Conservation (phyloP, 2,329 filamentous ascomycete species). For the Venturia pyrina region DNA sequence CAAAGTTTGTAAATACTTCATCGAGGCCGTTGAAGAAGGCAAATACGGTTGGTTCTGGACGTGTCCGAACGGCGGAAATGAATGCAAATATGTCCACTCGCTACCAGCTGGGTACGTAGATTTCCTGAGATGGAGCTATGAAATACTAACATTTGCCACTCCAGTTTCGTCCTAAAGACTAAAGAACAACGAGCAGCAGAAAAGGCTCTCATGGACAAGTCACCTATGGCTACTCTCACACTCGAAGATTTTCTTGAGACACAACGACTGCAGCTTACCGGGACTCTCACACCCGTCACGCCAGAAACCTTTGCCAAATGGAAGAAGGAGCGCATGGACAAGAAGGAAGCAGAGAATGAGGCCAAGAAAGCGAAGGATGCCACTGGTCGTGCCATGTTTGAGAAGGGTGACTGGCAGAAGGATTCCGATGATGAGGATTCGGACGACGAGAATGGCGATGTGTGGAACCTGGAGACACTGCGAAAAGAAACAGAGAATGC, state of each 20-base stretch:
- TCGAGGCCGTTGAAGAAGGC: conserved; percentile 91
- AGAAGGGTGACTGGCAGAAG: conserved; percentile 83
- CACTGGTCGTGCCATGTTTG: conserved; percentile 88
- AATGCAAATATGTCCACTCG: conserved; percentile 98
- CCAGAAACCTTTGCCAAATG: conserved; percentile 89
- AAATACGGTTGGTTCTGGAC: conserved; percentile 99
- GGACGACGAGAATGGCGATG: conserved; percentile 49
- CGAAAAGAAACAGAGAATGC: conserved; percentile 75
- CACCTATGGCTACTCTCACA: conserved; percentile 84
- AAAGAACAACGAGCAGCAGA: conserved; percentile 94
- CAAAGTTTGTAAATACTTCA: conserved; percentile 98
- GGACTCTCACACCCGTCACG: conserved; percentile 85
- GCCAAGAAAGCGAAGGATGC: conserved; percentile 87
- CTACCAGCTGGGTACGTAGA: conserved; percentile 77
- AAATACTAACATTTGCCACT: conserved; percentile 14
- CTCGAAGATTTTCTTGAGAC: conserved; percentile 96
- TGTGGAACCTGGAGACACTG: conserved; percentile 75
- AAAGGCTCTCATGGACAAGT: conserved; percentile 93
- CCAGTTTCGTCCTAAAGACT: conserved; percentile 89
- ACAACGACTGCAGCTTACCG: conserved; percentile 89
- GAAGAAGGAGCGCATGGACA: conserved; percentile 89
- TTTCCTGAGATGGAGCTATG: too few species aligned
- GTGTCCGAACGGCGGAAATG: conserved; percentile 91
- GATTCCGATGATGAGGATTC: conserved; percentile 55
- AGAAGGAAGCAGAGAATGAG: conserved; percentile 92